Percentiles rank a stretch among this genome's conserved stretches.
Evolutionary conservation across 129 eudicot genomes (phyloP).

Genomic region (carrot (Daucus carota)): DH1_v3.0 NC_030383.2:46443001-46443500

Average conservation of each 20-base stretch:
- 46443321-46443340: no score
- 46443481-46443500: slow-evolving; percentile 78
- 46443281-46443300: not conserved
- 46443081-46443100: no score
- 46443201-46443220: no score
- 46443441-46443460: slow-evolving; percentile 76
- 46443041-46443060: not conserved
- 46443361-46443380: not conserved
- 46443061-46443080: not conserved
- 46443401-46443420: not conserved
- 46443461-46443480: slow-evolving; percentile 91
- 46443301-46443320: not conserved
- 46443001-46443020: not conserved
- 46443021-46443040: not conserved
- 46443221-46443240: not conserved
- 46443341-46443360: not conserved
- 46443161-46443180: not conserved
- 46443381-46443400: not conserved
- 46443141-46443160: no score
- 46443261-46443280: not conserved
- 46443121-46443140: not conserved
- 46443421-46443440: slow-evolving; percentile 21
- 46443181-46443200: not conserved
- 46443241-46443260: not conserved
- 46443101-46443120: not conserved